A percentile compares a stretch with the other conserved stretches of the same genome.
These are phyloP conservation scores for Lentinus brumalis DNA, from an alignment of 768 basidiomycete species.

Conservation along the genomic window DNA sequence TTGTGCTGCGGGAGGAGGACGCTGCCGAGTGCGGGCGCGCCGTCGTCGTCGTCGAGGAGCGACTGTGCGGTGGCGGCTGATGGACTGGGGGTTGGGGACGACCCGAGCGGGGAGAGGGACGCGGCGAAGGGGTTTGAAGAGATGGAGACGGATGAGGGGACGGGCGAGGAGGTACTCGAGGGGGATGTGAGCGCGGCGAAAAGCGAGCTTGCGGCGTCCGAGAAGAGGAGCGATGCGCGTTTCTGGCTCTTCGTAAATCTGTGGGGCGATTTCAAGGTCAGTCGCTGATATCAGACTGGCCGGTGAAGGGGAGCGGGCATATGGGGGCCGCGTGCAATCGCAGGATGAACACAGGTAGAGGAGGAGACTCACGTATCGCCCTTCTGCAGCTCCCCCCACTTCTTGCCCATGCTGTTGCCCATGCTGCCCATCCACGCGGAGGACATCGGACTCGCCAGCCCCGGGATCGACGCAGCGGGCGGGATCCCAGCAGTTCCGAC, in stretches of 20 bases:
- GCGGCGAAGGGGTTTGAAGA: slow-evolving; percentile 18
- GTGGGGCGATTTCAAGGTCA: slow-evolving; percentile 4
- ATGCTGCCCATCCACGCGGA: slow-evolving; percentile 40
- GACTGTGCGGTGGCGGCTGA: slow-evolving; percentile 25
- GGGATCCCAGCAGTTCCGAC: slow-evolving; percentile 25
- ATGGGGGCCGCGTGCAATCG: background rate
- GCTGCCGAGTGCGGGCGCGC: slow-evolving; percentile 27
- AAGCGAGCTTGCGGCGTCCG: slow-evolving; percentile 63
- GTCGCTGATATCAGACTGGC: background rate
- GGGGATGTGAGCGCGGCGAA: slow-evolving; percentile 47
- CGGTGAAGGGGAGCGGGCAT: background rate
- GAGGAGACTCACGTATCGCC: slow-evolving; percentile 51
- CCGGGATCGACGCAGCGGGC: slow-evolving; percentile 43
- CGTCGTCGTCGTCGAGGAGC: slow-evolving; percentile 40
- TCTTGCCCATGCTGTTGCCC: slow-evolving; percentile 57
- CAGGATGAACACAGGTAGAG: background rate
- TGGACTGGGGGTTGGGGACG: slow-evolving; percentile 6
- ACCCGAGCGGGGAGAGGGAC: slow-evolving; percentile 19
- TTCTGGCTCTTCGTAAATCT: slow-evolving; percentile 72
- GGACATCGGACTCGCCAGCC: slow-evolving; percentile 32
- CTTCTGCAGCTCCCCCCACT: slow-evolving; percentile 58
- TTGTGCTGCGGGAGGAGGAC: slow-evolving; percentile 37
- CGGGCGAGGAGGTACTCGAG: slow-evolving; percentile 26
- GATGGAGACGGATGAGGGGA: slow-evolving; percentile 24
- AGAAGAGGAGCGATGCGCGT: slow-evolving; percentile 64